These are phyloP conservation scores for Tympanopsis confertula DNA, from an alignment of 2,329 filamentous ascomycete genomes.

Conservation along the genomic window DNA sequence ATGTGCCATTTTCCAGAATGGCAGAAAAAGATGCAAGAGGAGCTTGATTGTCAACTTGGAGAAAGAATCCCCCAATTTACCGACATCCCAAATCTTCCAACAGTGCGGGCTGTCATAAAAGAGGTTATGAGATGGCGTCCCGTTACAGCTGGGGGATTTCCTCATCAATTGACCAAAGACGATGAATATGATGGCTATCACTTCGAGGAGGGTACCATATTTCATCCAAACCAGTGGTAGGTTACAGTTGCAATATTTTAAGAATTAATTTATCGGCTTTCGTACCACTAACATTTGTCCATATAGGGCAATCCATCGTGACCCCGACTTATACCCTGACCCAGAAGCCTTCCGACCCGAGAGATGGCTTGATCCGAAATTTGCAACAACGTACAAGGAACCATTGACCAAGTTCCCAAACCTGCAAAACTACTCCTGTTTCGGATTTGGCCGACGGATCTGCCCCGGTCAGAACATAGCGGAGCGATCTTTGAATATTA, in stretches of 20 bases:
- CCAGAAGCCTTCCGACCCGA: not conserved
- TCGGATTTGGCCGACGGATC: not conserved
- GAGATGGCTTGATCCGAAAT: not conserved
- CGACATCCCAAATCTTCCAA: slow-evolving; percentile 35
- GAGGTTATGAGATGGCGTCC: slow-evolving; percentile 45
- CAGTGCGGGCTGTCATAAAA: slow-evolving; percentile 39
- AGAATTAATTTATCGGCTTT: no score
- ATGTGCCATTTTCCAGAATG: slow-evolving; percentile 35
- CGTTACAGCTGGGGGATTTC: slow-evolving; percentile 12
- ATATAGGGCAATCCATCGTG: no score
- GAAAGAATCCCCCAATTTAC: slow-evolving; percentile 31
- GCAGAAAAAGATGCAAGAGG: slow-evolving; percentile 32
- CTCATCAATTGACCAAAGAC: not conserved
- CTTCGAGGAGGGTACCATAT: not conserved
- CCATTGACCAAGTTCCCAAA: no score
- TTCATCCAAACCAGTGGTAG: not conserved
- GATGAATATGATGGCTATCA: not conserved
- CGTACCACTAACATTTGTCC: no score
- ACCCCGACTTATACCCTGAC: not conserved
- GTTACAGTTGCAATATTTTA: not conserved
- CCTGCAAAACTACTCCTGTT: no score
- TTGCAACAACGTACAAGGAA: no score
- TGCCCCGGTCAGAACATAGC: not conserved
- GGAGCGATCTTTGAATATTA: not conserved
- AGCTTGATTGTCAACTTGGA: slow-evolving; percentile 39